These are phyloP conservation scores for Pyracantha coccinea DNA, from an alignment of 331 rosid species.

Conservation along the genomic window DNA sequence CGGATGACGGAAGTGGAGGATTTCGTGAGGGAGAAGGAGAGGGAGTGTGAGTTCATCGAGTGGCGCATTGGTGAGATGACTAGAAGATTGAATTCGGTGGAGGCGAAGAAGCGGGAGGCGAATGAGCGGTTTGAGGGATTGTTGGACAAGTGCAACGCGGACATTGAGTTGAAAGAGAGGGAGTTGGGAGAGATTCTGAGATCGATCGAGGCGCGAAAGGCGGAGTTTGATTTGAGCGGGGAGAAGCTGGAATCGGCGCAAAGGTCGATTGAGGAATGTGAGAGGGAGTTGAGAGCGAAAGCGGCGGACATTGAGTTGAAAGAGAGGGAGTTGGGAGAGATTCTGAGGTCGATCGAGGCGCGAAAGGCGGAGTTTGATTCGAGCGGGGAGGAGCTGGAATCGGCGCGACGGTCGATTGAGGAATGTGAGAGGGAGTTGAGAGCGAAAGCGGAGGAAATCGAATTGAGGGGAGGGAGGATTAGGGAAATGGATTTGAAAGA, in stretches of 20 bases:
- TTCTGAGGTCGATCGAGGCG: constrained; percentile 2
- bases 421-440: background rate
- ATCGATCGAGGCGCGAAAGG: constrained; percentile 6
- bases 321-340: constrained; percentile 5
- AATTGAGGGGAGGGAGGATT: background rate
- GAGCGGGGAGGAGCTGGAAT: background rate
- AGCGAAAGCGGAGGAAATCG: background rate
- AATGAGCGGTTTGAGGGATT: background rate
- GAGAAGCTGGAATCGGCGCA: background rate
- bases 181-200: background rate
- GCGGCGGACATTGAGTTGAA: constrained; percentile 8
- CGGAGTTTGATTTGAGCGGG: background rate
- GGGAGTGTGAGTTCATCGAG: constrained; percentile 11
- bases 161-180: constrained; percentile 19
- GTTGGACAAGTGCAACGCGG: background rate
- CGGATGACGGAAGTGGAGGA: constrained; percentile 9
- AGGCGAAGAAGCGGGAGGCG: constrained; percentile 14
- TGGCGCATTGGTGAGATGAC: background rate
- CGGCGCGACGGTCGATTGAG: background rate
- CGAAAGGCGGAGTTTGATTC: background rate
- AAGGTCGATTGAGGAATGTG: background rate
- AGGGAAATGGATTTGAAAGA: background rate
- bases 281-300: background rate
- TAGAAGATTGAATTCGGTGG: background rate
- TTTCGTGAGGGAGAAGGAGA: constrained; percentile 1